phyloP scores from a whole-genome alignment of 306 rosid genomes.

The Corylus avellana region DNA sequence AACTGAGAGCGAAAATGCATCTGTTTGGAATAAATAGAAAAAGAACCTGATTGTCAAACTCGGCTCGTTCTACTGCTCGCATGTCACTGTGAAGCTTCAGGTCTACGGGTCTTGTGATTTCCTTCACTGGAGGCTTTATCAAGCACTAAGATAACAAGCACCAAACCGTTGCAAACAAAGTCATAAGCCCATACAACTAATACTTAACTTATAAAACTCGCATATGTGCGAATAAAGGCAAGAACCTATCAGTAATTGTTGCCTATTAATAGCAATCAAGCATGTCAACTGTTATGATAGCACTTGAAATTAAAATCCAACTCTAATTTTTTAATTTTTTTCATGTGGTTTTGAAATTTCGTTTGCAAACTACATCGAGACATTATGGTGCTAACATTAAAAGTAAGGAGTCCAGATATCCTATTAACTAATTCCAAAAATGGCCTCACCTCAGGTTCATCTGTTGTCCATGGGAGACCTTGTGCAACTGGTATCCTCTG shows the following conservation, averaged over 20 bases:
- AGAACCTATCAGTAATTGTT: not conserved
- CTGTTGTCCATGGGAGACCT: constrained; percentile 97
- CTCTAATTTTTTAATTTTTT: not conserved
- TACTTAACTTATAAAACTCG: not conserved
- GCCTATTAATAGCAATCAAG: not conserved
- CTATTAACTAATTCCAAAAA: not conserved
- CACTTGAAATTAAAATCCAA: not conserved
- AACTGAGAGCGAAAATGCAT: not conserved
- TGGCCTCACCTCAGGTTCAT: constrained; percentile 85
- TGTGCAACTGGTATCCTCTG: constrained; percentile 84
- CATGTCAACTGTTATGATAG: not conserved
- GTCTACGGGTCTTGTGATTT: constrained; percentile 70
- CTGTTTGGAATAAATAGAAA: constrained; percentile 8
- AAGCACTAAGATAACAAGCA: constrained; percentile 58
- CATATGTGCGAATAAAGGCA: not conserved
- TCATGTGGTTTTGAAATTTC: not conserved
- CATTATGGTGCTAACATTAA: not conserved
- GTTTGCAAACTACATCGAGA: not conserved
- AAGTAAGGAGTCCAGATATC: not conserved
- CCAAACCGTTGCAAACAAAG: constrained; percentile 19
- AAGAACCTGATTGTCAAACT: constrained; percentile 79
- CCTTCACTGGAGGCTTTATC: constrained; percentile 73
- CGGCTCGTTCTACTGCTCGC: constrained; percentile 79
- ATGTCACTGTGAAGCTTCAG: constrained; percentile 67
- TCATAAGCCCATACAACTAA: constrained; percentile 7